These are phyloP conservation scores for Amniculicola lignicola DNA, from an alignment of 495 filamentous ascomycete genomes.

Conservation along the genomic window DNA sequence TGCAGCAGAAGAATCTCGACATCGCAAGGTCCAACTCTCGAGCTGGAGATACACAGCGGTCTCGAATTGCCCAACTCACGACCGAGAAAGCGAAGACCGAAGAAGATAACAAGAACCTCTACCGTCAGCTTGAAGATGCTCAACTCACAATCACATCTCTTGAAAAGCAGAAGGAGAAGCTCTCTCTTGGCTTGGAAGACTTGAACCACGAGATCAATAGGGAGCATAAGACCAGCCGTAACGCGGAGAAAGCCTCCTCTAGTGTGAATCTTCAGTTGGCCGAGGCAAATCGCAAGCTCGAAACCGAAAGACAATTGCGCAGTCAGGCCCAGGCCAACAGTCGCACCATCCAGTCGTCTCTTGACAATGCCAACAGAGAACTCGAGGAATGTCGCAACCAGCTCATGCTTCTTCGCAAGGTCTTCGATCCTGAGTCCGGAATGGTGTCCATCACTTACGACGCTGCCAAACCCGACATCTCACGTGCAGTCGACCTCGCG, in stretches of 20 bases:
- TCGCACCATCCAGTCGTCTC: slow-evolving; percentile 69
- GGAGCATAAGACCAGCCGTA: slow-evolving; percentile 86
- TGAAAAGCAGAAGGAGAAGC: slow-evolving; percentile 95
- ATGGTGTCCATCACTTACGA: slow-evolving; percentile 62
- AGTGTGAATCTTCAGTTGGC: slow-evolving; percentile 76
- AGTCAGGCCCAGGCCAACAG: slow-evolving; percentile 82
- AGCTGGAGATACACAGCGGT: slow-evolving; percentile 78
- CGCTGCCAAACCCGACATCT: slow-evolving; percentile 50
- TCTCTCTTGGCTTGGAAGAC: slow-evolving; percentile 84
- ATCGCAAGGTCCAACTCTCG: slow-evolving; percentile 86
- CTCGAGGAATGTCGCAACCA: slow-evolving; percentile 74
- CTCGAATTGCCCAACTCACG: slow-evolving; percentile 71
- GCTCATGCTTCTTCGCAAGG: slow-evolving; percentile 74
- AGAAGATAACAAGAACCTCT: slow-evolving; percentile 75
- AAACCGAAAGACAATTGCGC: slow-evolving; percentile 84
- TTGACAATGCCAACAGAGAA: slow-evolving; percentile 76
- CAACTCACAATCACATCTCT: slow-evolving; percentile 80
- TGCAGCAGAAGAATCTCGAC: slow-evolving; percentile 97
- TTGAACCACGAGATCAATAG: slow-evolving; percentile 88
- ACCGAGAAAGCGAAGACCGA: slow-evolving; percentile 81
- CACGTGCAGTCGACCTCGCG: slow-evolving; percentile 74
- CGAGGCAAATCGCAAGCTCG: slow-evolving; percentile 82
- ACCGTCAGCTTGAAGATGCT: slow-evolving; percentile 81
- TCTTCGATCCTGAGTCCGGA: slow-evolving; percentile 73
- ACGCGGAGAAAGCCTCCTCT: slow-evolving; percentile 88